phyloP scores from a whole-genome alignment of 2,329 filamentous ascomycete species.

The Ophiostoma triangulosporum region DNA sequence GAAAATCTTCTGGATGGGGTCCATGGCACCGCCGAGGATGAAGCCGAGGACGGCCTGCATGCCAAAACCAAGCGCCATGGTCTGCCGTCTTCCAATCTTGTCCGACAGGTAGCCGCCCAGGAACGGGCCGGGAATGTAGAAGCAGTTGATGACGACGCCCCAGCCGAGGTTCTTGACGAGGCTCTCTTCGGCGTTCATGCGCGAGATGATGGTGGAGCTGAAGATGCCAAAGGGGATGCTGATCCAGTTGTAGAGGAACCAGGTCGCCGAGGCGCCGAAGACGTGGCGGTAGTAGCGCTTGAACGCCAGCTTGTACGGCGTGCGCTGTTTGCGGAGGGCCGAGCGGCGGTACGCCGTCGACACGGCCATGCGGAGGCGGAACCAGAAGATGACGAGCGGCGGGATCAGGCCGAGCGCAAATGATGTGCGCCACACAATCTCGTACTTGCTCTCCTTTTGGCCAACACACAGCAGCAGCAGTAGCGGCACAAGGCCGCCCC shows the following conservation, averaged over 20 bases:
- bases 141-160: conserved; percentile 35
- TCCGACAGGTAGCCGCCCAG: conserved; percentile 35
- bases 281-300: conserved; percentile 36
- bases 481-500: background rate
- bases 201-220: conserved; percentile 35
- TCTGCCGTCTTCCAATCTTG: conserved; percentile 33
- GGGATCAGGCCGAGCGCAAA: background rate
- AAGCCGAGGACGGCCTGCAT: conserved; percentile 33
- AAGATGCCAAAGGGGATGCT: conserved; percentile 37
- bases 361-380: conserved; percentile 32
- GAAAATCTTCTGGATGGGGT: conserved; percentile 30
- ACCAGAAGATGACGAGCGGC: conserved; percentile 5
- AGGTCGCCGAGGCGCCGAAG: conserved; percentile 32
- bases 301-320: conserved; percentile 33
- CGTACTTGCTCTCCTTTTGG: background rate
- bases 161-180: conserved; percentile 30
- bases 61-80: conserved; percentile 35
- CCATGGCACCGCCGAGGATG: conserved; percentile 33
- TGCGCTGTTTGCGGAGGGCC: conserved; percentile 23
- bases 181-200: conserved; percentile 27
- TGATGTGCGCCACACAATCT: conserved; percentile 2
- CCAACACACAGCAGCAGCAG: conserved; percentile 1
- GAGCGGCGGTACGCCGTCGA: conserved; percentile 13
- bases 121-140: conserved; percentile 34
- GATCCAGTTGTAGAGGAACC: conserved; percentile 38